A percentile compares a stretch with the other conserved stretches of the same genome.
Evolutionary conservation across 257 asterid genomes (phyloP).

Genomic region (Ballota nigra): DNA sequence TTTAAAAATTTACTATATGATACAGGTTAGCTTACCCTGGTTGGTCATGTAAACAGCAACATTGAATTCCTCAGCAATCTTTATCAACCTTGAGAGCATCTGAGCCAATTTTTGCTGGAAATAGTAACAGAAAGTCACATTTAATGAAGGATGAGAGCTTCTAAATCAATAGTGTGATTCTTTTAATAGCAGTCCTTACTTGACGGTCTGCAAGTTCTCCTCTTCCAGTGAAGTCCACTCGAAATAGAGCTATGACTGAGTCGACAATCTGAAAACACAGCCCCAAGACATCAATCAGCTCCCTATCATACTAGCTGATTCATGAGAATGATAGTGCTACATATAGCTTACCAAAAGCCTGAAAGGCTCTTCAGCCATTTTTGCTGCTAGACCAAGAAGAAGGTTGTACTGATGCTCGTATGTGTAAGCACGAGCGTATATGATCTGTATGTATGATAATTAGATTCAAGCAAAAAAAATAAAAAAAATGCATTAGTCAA

Average conservation of each 20-base stretch:
- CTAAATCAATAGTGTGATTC: background rate
- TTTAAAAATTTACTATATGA: background rate
- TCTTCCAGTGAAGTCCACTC: slow-evolving; percentile 97
- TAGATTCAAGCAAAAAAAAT: slow-evolving; percentile 10
- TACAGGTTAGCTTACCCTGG: slow-evolving; percentile 55
- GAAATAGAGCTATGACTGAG: slow-evolving; percentile 90
- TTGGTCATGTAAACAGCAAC: slow-evolving; percentile 99
- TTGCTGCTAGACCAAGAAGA: slow-evolving; percentile 96
- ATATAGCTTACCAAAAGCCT: slow-evolving; percentile 73
- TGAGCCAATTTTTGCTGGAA: slow-evolving; percentile 98
- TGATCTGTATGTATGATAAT: slow-evolving; percentile 51
- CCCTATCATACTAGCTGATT: slow-evolving; percentile 7
- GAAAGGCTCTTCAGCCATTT: slow-evolving; percentile 99
- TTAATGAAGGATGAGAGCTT: slow-evolving; percentile 6
- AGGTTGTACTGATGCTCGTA: slow-evolving; percentile 97
- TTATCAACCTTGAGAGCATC: slow-evolving; percentile 91
- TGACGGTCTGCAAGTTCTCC: slow-evolving; percentile 99
- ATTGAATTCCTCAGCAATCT: slow-evolving; percentile 96
- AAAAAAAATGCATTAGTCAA: slow-evolving; percentile 4
- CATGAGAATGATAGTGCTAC: background rate
- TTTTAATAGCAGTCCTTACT: slow-evolving; percentile 35
- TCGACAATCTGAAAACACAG: slow-evolving; percentile 74
- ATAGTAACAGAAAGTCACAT: slow-evolving; percentile 13
- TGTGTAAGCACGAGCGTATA: slow-evolving; percentile 98
- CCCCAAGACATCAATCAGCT: slow-evolving; percentile 26